Base-by-base conservation (phyloP, 768 basidiomycete species). In the Tephrocybe sp. region DNA sequence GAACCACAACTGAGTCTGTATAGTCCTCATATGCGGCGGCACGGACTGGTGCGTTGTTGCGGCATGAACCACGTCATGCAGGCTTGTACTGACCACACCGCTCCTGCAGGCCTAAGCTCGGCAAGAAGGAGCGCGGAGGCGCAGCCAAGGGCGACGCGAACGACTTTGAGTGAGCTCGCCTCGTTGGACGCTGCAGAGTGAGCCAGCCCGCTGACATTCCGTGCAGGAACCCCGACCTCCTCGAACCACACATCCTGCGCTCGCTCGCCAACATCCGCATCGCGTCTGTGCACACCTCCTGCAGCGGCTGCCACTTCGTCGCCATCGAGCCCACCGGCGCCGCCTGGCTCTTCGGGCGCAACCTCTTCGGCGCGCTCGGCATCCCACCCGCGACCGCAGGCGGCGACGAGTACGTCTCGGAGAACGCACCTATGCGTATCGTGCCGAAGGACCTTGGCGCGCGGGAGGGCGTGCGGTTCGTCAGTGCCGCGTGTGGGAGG, bases 301-400 rank as follows among this genome's bases (percentile, higher is more conserved):
- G 88, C 59, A 78, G 73, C 9, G 82, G 82, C 6, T 92, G 88
- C 62, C 90, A 93, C 64, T 85, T 81, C 59, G 81, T 93, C 36
- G 83, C 76, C 12, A 66, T 94, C 55, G 89, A 90, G 71, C 58
- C 78, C 20, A 78, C 85, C 46, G 93, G 93, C 6, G 77, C 80
- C 33, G 96, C 93, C 8, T 94, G 92, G 86, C 68, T 98, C 59
- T 91, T 95, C 64, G 96, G 96, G 6, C 84, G 93, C 47, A 93
- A 92, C 68, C 83, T 81, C 34, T 84, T 76, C 51, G 73, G 79
- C 50, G 79, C 80, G 37, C 76, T 93, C 3, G 62, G 62, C 1
- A 58, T 63, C 9, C 53, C 61, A 1, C 48, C 58, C 1, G 88
- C 90, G n/a, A 70, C 83, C 8, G 60, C 79, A 12, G 74, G 70